Evolutionary conservation across 73 alveolate species (phyloP), one percentile per base, ranked within the genome.

Genomic region (Durusdinium trenchii): DNA sequence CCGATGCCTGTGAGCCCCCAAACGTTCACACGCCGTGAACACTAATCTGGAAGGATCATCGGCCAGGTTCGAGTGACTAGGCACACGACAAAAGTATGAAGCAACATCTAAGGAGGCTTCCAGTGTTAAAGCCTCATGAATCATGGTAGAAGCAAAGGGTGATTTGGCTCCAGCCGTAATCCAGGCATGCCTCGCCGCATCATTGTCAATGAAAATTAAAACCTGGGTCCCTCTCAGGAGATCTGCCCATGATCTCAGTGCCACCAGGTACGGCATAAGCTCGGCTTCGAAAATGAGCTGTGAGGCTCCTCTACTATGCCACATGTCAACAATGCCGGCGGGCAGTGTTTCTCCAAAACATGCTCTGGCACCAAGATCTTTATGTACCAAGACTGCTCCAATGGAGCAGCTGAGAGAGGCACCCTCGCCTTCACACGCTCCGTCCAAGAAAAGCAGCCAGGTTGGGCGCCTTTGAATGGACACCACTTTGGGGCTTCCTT

Each of bases 161-260:
- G 60, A 5, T 4, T 45, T 3, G 36, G 89, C 89, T 0, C 42
- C 7, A 0, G 43, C 89, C 20, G 54, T 28, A 0, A 78, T 35
- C 89, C 89, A 78, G 43, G 62, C 36, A 78, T 43, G 62, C 45
- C 89, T 32, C 43, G 89, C 89, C 0, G 89, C 89, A 42, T 78
- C 89, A 45, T 78, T 78, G 89, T 78, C 89, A 0, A 78, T 78
- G 40, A 78, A 78, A 38, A 78, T 38, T 16, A 78, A 61, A 30
- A 78, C 43, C 40, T 6, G 48, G 0, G 36, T 26, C 4, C 23
- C 64, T 38, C 23, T 32, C 40, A 78, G 62, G 18, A 43, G 42
- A 5, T 78, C 42, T 42, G 45, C 42, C 89, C 89, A 78, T 6
- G 16, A 40, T 0, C 0, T 12, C 42, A 78, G 36, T 1, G 89